Conservation (phyloP, 495 filamentous ascomycete species). For the Entonaema liquescens region DNA sequence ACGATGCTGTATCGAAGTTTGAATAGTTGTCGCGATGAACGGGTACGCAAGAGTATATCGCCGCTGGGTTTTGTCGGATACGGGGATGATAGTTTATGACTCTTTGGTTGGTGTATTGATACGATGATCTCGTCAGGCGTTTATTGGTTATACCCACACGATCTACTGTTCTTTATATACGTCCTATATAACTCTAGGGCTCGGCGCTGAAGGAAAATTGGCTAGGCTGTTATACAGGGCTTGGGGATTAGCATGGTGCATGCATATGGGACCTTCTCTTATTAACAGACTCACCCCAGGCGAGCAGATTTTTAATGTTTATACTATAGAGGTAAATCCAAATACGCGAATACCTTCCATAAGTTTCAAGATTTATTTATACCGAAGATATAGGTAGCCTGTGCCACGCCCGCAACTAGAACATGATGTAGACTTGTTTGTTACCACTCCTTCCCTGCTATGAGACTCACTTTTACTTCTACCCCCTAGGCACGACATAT, state of each 20-base stretch:
- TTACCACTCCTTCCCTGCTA: not conserved
- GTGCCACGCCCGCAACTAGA: not conserved
- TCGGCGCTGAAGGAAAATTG: not conserved
- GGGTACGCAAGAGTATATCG: not conserved
- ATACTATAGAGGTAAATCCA: not conserved
- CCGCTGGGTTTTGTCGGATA: not conserved
- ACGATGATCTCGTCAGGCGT: slow-evolving; percentile 10
- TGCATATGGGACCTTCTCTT: not conserved
- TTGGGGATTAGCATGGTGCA: slow-evolving; percentile 12
- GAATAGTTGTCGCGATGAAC: not conserved
- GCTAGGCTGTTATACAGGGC: not conserved
- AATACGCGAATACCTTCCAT: not conserved
- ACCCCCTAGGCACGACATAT: not conserved
- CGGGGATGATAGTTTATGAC: not conserved
- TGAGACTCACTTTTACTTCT: not conserved
- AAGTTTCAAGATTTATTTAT: not conserved
- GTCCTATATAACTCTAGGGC: not conserved
- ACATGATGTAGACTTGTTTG: not conserved
- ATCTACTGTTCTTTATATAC: not conserved
- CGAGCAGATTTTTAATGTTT: not conserved
- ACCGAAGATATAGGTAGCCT: not conserved
- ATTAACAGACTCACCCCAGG: slow-evolving; percentile 15
- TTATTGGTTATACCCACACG: slow-evolving; percentile 17
- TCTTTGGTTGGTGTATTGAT: not conserved
- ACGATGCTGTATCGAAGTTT: not conserved